Evolutionary conservation across 768 basidiomycete species (phyloP).

Genomic region (Xerocomellus intermedius): DNA sequence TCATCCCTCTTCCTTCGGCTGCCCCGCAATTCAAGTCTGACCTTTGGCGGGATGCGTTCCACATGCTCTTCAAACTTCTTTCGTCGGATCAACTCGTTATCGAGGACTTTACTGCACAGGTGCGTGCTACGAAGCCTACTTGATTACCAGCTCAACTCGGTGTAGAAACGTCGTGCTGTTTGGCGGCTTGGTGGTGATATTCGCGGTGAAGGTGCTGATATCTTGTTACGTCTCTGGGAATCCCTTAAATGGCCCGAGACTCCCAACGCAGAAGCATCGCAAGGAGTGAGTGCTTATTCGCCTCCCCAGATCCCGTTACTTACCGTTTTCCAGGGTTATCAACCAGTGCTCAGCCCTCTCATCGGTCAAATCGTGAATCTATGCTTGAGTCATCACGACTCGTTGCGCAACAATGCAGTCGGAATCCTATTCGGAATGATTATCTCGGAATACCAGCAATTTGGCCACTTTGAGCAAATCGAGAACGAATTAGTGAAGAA

Average conservation of each 20-base stretch:
- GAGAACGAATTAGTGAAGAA: slow-evolving; percentile 91
- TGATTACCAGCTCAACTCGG: slow-evolving; percentile 3
- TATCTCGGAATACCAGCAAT: slow-evolving; percentile 83
- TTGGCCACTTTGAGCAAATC: slow-evolving; percentile 82
- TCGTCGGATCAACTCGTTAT: slow-evolving; percentile 91
- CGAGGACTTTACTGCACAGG: slow-evolving; percentile 94
- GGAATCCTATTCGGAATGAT: slow-evolving; percentile 96
- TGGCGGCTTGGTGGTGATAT: slow-evolving; percentile 97
- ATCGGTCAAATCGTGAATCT: slow-evolving; percentile 90
- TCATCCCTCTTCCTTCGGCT: slow-evolving; percentile 68
- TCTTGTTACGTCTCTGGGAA: slow-evolving; percentile 81
- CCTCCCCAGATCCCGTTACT: not conserved
- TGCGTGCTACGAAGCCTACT: slow-evolving; percentile 28
- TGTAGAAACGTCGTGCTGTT: slow-evolving; percentile 87
- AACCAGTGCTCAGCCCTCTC: slow-evolving; percentile 75
- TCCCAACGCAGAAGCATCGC: slow-evolving; percentile 48
- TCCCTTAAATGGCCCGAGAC: slow-evolving; percentile 76
- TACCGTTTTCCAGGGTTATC: slow-evolving; percentile 62
- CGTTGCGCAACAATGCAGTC: slow-evolving; percentile 85
- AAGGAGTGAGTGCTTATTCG: slow-evolving; percentile 54
- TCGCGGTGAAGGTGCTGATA: slow-evolving; percentile 83
- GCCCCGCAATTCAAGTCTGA: slow-evolving; percentile 67
- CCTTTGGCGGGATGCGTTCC: slow-evolving; percentile 81
- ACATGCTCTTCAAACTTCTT: slow-evolving; percentile 79
- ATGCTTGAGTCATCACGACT: slow-evolving; percentile 93